These are phyloP conservation scores for Pseudocercospora fuligena DNA, from an alignment of 2,329 filamentous ascomycete genomes.

Conservation along the genomic window DNA sequence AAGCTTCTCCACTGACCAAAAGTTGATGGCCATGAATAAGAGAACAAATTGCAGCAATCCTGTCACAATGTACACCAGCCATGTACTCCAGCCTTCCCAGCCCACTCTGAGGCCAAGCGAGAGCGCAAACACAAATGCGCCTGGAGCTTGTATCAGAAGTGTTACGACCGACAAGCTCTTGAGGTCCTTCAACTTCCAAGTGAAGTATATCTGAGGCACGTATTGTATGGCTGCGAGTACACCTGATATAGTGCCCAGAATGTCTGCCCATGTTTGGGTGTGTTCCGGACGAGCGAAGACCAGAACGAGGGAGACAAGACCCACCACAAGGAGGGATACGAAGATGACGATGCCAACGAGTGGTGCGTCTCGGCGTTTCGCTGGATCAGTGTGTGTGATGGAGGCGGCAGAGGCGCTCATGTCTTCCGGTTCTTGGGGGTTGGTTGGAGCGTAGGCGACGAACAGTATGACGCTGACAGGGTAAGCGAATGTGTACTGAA, in stretches of 20 bases:
- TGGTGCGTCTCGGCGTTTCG: slow-evolving; percentile 77
- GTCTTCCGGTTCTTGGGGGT: slow-evolving; percentile 37
- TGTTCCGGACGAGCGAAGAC: slow-evolving; percentile 67
- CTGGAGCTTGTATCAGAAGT: slow-evolving; percentile 98
- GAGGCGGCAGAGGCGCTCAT: slow-evolving; percentile 41
- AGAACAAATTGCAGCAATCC: slow-evolving; percentile 82
- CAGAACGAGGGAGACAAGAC: slow-evolving; percentile 67
- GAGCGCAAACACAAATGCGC: slow-evolving; percentile 84
- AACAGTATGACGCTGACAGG: slow-evolving; percentile 80
- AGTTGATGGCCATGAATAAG: slow-evolving; percentile 72
- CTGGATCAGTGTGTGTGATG: slow-evolving; percentile 58
- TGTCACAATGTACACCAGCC: slow-evolving; percentile 88
- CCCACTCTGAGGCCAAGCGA: slow-evolving; percentile 77
- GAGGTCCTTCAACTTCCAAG: slow-evolving; percentile 80
- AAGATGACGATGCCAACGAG: slow-evolving; percentile 74
- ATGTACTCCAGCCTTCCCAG: slow-evolving; percentile 87
- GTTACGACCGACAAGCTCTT: slow-evolving; percentile 93
- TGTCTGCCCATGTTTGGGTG: slow-evolving; percentile 80
- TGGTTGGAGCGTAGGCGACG: slow-evolving; percentile 80
- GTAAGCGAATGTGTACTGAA: slow-evolving; percentile 1
- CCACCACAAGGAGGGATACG: slow-evolving; percentile 73
- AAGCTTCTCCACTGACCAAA: slow-evolving; percentile 11
- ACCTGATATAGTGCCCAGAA: slow-evolving; percentile 79
- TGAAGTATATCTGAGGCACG: slow-evolving; percentile 92
- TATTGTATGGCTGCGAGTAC: slow-evolving; percentile 86